These are phyloP conservation scores for Moelleriella libera DNA, from an alignment of 2,329 filamentous ascomycete species.

Conservation along the genomic window DNA sequence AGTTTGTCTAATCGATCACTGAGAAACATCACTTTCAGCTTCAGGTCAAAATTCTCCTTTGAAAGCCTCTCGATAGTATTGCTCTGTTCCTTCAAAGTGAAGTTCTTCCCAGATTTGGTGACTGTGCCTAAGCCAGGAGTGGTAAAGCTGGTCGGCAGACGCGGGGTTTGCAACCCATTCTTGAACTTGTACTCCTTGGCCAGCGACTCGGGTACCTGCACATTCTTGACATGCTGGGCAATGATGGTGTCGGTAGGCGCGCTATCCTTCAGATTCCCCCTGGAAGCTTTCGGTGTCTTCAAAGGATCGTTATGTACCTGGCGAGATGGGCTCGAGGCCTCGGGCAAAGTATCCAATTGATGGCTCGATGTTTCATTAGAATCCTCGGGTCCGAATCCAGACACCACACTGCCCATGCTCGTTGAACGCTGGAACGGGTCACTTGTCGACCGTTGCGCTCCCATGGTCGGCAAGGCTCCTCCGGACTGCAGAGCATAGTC, in stretches of 20 bases:
- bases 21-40: conserved; percentile 94
- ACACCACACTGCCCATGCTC: conserved; percentile 82
- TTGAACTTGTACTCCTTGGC: conserved; percentile 75
- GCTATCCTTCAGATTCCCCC: conserved; percentile 31
- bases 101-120: conserved; percentile 45
- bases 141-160: conserved; percentile 30
- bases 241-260: conserved; percentile 80
- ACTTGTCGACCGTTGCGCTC: conserved; percentile 33
- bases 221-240: conserved; percentile 74
- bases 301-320: conserved; percentile 32
- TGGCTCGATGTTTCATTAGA: conserved; percentile 27
- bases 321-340: conserved; percentile 28
- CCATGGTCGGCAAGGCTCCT: conserved; percentile 49
- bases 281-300: conserved; percentile 54
- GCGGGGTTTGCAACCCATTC: conserved; percentile 47
- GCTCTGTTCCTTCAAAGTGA: conserved; percentile 94
- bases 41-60: conserved; percentile 96
- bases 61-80: conserved; percentile 91
- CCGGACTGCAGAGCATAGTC: conserved; percentile 78
- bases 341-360: conserved; percentile 34
- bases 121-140: conserved; percentile 26
- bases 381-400: conserved; percentile 46
- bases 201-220: conserved; percentile 80
- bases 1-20: conserved; percentile 86
- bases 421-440: conserved; percentile 57